Evolutionary conservation across 2,329 filamentous ascomycete species (phyloP), one percentile per base, ranked within the genome.

Genomic region (Microdochium trichocladiopsis): DNA sequence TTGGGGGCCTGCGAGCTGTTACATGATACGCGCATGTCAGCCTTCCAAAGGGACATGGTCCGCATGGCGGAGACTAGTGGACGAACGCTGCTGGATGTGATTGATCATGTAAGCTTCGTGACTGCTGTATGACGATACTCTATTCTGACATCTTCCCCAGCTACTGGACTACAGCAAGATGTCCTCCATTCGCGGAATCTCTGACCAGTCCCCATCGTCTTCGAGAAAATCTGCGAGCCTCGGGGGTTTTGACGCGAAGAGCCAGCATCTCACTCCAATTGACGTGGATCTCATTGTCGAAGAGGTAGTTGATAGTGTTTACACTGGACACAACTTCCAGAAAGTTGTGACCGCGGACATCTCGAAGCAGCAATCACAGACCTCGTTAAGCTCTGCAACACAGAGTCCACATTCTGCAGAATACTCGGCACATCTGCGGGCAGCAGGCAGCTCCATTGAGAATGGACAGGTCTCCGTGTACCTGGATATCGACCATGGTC

Each of bases 51-150:
- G 2, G 72, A 75, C n/a, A 69, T 77, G 16, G 60, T 77, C 0
- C 68, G 73, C 25, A 77, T 74, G 1, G 75, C 81, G 37, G 72
- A 79, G 50, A 73, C 70, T 1, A 80, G 75, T 21, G 73, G 74
- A 0, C 71, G 73, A 25, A 79, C 78, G 0, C 65, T 82, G 0
- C 67, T 79, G 0, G 77, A 82, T 56, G 79, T 76, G 0, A 73
- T 77, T 16, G 75, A 81, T 49, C 77, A 80, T 49, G 33, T 37
- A n/a, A 37, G 33, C 18, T n/a, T 16, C n/a, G n/a, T n/a, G n/a
- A n/a, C n/a, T n/a, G n/a, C n/a, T n/a, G n/a, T n/a, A n/a, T n/a
- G n/a, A n/a, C n/a, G n/a, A n/a, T n/a, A n/a, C n/a, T n/a, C n/a
- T n/a, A n/a, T n/a, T n/a, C n/a, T n/a, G n/a, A n/a, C n/a, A n/a